Percentiles rank a stretch among this genome's conserved stretches.
Conservation (phyloP, 495 filamentous ascomycete species). For the Neurospora terricola region DNA sequence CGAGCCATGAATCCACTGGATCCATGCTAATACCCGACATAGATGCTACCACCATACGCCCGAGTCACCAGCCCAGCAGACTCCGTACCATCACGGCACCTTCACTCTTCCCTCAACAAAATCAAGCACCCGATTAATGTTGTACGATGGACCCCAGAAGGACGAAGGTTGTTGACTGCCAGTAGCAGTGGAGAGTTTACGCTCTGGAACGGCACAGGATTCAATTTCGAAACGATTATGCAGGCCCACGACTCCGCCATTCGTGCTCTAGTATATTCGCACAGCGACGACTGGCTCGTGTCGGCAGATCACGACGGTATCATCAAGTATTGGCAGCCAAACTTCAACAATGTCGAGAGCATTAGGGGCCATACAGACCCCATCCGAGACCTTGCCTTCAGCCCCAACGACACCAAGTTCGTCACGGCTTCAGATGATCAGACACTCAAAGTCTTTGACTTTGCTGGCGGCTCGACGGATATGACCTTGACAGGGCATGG, state of each 20-base stretch:
- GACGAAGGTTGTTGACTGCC: conserved; percentile 79
- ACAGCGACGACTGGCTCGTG: conserved; percentile 92
- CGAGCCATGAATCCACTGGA: neutral
- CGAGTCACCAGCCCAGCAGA: conserved; percentile 63
- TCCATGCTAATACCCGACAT: conserved; percentile 16
- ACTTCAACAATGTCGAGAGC: conserved; percentile 96
- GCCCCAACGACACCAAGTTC: conserved; percentile 89
- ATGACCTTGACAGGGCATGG: conserved; percentile 77
- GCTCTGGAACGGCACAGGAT: conserved; percentile 95
- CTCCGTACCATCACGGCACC: conserved; percentile 75
- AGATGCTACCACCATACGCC: conserved; percentile 84
- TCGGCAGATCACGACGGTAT: conserved; percentile 92
- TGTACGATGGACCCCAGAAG: conserved; percentile 97
- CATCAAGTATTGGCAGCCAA: conserved; percentile 98
- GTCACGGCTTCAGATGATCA: conserved; percentile 92
- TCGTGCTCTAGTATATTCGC: conserved; percentile 77
- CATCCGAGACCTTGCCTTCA: conserved; percentile 85
- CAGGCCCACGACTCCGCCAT: conserved; percentile 94
- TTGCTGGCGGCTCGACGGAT: conserved; percentile 75
- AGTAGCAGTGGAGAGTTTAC: conserved; percentile 97
- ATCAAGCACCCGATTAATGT: conserved; percentile 95
- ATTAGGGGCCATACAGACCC: conserved; percentile 86
- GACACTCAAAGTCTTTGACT: conserved; percentile 90
- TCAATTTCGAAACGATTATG: conserved; percentile 99
- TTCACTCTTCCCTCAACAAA: conserved; percentile 95